These are phyloP conservation scores for Nannochloris sp. DNA, from an alignment of 139 green algal species.

Conservation along the genomic window DNA sequence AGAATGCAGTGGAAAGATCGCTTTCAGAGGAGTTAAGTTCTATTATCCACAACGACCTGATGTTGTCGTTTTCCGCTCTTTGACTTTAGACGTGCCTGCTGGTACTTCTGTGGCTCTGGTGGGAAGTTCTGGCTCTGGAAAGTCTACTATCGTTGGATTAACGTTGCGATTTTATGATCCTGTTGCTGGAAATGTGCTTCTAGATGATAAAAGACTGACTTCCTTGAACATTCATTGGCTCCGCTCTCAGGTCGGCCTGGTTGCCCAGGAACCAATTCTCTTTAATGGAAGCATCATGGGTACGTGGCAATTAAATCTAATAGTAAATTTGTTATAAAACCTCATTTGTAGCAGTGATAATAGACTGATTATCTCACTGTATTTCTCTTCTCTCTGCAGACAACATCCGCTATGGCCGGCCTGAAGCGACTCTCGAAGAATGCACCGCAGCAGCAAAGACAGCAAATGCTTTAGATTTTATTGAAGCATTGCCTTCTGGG, in stretches of 20 bases:
- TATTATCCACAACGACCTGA: conserved; percentile 12
- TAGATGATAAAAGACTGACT: conserved; percentile 68
- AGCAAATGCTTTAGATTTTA: conserved; percentile 70
- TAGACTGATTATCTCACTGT: conserved; percentile 95
- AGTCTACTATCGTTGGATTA: conserved; percentile 82
- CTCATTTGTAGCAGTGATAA: conserved; percentile 46
- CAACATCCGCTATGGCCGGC: conserved; percentile 75
- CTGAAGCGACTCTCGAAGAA: conserved; percentile 23
- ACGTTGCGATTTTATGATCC: conserved; percentile 79
- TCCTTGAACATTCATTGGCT: conserved; percentile 61
- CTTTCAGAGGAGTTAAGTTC: background rate
- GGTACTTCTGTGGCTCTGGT: conserved; percentile 63
- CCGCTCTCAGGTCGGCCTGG: conserved; percentile 34
- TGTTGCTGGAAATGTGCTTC: conserved; percentile 42
- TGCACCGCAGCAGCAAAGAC: conserved; percentile 46
- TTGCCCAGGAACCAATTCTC: conserved; percentile 80
- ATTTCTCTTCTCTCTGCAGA: conserved; percentile 78
- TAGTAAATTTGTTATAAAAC: conserved; percentile 29
- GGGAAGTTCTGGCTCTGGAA: conserved; percentile 76
- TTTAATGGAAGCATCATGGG: conserved; percentile 98
- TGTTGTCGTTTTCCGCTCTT: conserved; percentile 49
- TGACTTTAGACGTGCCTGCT: conserved; percentile 44
- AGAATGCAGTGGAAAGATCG: background rate
- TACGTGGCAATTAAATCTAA: too few relatives aligned
- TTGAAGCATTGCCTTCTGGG: conserved; percentile 57